These are phyloP conservation scores for Cryptococcus sp. DNA, from an alignment of 1,284 basidiomycete genomes.

Conservation along the genomic window DNA sequence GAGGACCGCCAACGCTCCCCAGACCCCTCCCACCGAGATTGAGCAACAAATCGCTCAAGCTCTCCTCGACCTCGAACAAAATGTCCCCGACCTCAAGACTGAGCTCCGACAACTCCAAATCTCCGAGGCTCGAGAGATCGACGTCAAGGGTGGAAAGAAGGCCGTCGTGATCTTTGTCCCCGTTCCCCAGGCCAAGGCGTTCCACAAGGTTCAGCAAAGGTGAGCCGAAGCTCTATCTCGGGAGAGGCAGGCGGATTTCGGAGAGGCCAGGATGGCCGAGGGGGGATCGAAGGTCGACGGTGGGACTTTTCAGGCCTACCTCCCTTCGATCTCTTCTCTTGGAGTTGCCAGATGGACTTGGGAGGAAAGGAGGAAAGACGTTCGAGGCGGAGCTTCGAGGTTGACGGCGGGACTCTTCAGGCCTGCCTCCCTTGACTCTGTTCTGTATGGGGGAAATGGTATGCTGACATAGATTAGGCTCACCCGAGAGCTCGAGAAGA, in stretches of 20 bases:
- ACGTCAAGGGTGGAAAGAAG: constrained; percentile 99
- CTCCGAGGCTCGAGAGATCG: constrained; percentile 96
- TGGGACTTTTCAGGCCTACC: constrained; percentile 47
- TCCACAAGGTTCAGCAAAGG: constrained; percentile 98
- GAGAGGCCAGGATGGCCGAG: constrained; percentile 1
- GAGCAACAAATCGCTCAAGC: constrained; percentile 94
- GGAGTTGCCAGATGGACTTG: no score
- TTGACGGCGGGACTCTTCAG: constrained; percentile 47
- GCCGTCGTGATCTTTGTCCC: constrained; percentile 99
- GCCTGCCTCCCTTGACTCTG: constrained; percentile 40
- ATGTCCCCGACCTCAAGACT: constrained; percentile 93
- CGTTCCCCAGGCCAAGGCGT: constrained; percentile 95
- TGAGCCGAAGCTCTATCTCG: constrained; percentile 49
- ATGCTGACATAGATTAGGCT: constrained; percentile 56
- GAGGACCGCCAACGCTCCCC: constrained; percentile 93
- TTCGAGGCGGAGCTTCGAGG: constrained; percentile 18
- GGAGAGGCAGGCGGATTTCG: not conserved
- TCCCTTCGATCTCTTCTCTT: constrained; percentile 23
- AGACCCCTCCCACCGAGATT: constrained; percentile 80
- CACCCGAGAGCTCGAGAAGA: constrained; percentile 99
- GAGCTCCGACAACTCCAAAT: constrained; percentile 96
- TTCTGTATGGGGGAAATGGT: not conserved
- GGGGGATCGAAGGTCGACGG: constrained; percentile 39
- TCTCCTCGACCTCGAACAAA: constrained; percentile 94
- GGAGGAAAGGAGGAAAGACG: not conserved